These are phyloP conservation scores for Lactarius vividus DNA, from an alignment of 768 basidiomycete species.

Conservation along the genomic window DNA sequence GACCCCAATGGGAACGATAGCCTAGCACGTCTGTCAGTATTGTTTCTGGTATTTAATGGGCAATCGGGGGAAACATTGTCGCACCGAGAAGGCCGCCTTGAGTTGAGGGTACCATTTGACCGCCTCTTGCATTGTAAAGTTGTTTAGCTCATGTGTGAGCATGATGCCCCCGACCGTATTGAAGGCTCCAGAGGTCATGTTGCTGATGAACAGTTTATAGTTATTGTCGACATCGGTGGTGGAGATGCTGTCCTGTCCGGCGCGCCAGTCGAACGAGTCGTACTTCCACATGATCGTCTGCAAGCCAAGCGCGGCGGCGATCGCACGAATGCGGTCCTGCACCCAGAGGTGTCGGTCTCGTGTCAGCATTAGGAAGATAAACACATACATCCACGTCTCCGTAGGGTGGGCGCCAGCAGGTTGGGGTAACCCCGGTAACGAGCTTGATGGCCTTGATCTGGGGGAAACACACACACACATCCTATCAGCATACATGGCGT, in stretches of 20 bases:
- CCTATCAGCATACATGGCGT: not conserved
- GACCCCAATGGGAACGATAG: constrained; percentile 54
- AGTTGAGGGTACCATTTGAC: constrained; percentile 48
- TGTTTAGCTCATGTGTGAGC: constrained; percentile 57
- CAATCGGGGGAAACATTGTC: constrained; percentile 10
- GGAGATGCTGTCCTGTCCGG: constrained; percentile 9
- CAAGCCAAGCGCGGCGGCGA: constrained; percentile 64
- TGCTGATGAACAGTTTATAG: constrained; percentile 19
- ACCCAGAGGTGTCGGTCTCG: not conserved
- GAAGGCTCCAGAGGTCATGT: constrained; percentile 18
- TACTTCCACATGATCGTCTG: constrained; percentile 72
- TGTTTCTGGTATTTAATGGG: not conserved
- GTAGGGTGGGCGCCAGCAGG: constrained; percentile 60
- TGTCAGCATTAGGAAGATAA: not conserved
- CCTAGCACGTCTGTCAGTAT: constrained; percentile 9
- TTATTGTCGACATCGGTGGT: constrained; percentile 12
- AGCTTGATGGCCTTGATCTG: constrained; percentile 55
- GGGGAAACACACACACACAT: not conserved
- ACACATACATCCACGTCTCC: constrained; percentile 54
- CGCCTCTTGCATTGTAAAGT: constrained; percentile 59
- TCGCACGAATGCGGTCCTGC: constrained; percentile 64
- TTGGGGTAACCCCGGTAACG: constrained; percentile 54
- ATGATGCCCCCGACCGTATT: constrained; percentile 46
- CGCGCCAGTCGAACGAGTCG: constrained; percentile 68
- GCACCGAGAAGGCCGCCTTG: constrained; percentile 45